Evolutionary conservation across 768 basidiomycete genomes (phyloP).

Genomic region (Pholiota conissans): DNA sequence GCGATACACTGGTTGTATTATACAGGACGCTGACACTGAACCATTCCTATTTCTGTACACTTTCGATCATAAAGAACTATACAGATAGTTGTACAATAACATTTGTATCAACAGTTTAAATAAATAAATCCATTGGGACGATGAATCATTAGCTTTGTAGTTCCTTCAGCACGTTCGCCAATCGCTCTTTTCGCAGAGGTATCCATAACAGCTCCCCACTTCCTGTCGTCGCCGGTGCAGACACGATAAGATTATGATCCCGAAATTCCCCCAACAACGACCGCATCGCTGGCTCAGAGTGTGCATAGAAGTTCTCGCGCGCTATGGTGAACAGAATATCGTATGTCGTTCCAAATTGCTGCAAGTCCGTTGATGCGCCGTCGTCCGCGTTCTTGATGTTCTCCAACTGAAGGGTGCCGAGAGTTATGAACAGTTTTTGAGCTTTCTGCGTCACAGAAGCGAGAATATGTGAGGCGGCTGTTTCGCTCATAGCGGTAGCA

Average conservation of each 20-base stretch:
- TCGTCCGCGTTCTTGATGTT: conserved; percentile 45
- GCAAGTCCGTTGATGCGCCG: conserved; percentile 37
- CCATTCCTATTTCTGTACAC: too few relatives aligned
- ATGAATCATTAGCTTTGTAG: background rate
- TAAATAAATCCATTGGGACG: background rate
- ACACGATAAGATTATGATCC: conserved; percentile 85
- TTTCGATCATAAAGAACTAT: too few relatives aligned
- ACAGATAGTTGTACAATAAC: background rate
- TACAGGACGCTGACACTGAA: too few relatives aligned
- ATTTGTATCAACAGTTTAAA: background rate
- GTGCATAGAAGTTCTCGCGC: conserved; percentile 83
- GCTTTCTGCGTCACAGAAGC: conserved; percentile 87
- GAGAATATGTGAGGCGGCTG: conserved; percentile 77
- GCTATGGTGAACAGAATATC: conserved; percentile 73
- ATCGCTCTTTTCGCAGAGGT: conserved; percentile 75
- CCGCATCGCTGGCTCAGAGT: conserved; percentile 81
- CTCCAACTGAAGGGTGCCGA: conserved; percentile 70
- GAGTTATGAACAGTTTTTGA: conserved; percentile 73
- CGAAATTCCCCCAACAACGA: conserved; percentile 86
- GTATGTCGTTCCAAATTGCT: conserved; percentile 59
- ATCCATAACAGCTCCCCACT: conserved; percentile 81
- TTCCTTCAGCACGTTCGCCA: conserved; percentile 44
- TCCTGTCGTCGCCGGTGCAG: conserved; percentile 40
- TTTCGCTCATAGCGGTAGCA: conserved; percentile 63
- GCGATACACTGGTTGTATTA: too few relatives aligned